These are phyloP conservation scores for Fusarium anguioides DNA, from an alignment of 2,329 filamentous ascomycete species.

Conservation along the genomic window DNA sequence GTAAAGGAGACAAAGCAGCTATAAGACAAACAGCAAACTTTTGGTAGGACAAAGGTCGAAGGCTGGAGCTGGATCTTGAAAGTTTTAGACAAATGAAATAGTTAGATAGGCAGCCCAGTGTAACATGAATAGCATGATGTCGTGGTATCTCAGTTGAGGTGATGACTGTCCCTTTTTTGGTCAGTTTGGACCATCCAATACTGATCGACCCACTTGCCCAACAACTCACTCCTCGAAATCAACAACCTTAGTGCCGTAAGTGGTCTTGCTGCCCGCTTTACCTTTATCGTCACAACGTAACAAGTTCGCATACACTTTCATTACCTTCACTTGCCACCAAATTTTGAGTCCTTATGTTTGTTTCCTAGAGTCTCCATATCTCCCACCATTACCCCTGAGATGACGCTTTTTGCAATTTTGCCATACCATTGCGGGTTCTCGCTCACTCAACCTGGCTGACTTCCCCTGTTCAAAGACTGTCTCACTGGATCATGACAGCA, in stretches of 20 bases:
- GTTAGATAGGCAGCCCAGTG: not conserved
- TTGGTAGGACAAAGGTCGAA: not conserved
- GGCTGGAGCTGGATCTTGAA: not conserved
- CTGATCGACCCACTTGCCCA: not conserved
- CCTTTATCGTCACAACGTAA: not conserved
- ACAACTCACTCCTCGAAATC: not conserved
- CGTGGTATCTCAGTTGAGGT: not conserved
- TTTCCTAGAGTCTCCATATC: too few relatives aligned
- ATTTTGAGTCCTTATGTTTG: not conserved
- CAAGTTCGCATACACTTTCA: not conserved
- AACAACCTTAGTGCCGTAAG: not conserved
- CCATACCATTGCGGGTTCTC: not conserved
- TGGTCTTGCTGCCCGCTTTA: not conserved
- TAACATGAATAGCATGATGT: not conserved
- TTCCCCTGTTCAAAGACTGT: not conserved
- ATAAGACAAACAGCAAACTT: not conserved
- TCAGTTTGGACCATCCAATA: not conserved
- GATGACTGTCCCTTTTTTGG: not conserved
- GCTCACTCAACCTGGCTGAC: not conserved
- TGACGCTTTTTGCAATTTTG: not conserved
- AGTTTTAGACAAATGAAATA: not conserved
- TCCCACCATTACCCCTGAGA: not conserved
- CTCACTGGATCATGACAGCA: not conserved
- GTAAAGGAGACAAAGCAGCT: not conserved
- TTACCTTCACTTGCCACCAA: fast-evolving